Evolutionary conservation across 1,139 yeast species (phyloP).

Genomic region (Debaryomycetaceae sp.): DNA sequence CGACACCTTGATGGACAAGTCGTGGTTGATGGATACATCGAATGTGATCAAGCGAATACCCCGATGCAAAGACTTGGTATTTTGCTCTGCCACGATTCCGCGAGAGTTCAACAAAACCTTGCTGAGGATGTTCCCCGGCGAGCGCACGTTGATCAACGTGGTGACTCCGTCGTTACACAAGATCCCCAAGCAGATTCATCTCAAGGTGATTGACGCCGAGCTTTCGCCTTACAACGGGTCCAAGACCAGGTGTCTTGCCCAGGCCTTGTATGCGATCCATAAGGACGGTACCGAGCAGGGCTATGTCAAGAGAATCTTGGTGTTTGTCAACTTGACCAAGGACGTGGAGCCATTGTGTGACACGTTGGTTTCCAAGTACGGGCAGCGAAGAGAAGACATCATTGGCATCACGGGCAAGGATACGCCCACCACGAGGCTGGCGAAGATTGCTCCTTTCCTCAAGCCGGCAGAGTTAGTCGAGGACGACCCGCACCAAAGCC

Average conservation of each 20-base stretch:
- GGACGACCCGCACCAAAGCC: conserved; percentile 22
- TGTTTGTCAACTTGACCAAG: conserved; percentile 76
- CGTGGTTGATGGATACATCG: conserved; percentile 71
- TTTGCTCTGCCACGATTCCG: conserved; percentile 92
- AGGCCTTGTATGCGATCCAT: conserved; percentile 79
- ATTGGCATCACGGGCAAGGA: conserved; percentile 66
- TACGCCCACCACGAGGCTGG: conserved; percentile 51
- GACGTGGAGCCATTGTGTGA: conserved; percentile 58
- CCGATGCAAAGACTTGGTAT: conserved; percentile 57
- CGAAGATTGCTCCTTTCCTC: conserved; percentile 57
- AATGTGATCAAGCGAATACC: conserved; percentile 49
- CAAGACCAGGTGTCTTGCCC: conserved; percentile 79
- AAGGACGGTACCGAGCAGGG: conserved; percentile 82
- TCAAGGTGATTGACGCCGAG: conserved; percentile 71
- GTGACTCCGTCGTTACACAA: conserved; percentile 82
- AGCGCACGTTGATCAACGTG: conserved; percentile 47
- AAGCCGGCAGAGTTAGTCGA: conserved; percentile 47
- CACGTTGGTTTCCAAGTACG: conserved; percentile 47
- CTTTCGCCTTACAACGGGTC: conserved; percentile 79
- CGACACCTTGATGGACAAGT: conserved; percentile 82
- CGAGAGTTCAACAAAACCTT: conserved; percentile 66
- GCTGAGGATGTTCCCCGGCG: conserved; percentile 57
- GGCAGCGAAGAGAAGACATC: conserved; percentile 45
- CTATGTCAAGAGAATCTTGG: conserved; percentile 71
- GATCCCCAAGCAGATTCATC: conserved; percentile 69